Evolutionary conservation across 352 stramenopile species (phyloP), one percentile per base, ranked within the genome.

Genomic region (Aphanomyces cochlioides): DNA sequence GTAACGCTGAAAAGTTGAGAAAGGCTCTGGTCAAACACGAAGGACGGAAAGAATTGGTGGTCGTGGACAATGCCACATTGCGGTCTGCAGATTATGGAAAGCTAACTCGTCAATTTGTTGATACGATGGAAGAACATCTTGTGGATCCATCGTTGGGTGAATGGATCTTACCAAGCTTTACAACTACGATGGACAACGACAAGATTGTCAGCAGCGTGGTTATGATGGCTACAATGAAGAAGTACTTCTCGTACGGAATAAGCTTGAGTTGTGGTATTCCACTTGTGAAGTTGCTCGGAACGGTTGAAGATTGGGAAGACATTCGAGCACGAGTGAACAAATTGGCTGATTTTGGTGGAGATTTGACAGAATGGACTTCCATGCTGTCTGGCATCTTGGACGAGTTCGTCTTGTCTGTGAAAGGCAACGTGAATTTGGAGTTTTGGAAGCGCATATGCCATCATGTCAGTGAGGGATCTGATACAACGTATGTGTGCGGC

Each of bases 391-490:
- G 28, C 4, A 21, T 60, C 4, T 19, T 57, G 6, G 61, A 69
- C 61, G 28, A 69, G 39, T 69, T 69, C 37, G 50, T 69, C 28
- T 12, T 28, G 15, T 36, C 61, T 5, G 61, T 45, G 6, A 61
- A 56, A 7, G 41, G 41, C 47, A 21, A 69, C 6, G 8, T 36
- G n/a, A 38, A 69, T 38, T 13, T 69, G 4, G 12, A 5, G 4
- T 69, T 69, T 50, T 69, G 41, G 61, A 12, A 56, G 36, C 47
- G 61, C 50, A 69, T 69, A 39, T 65, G 39, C 50, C 43, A 57
- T 21, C 36, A 69, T 21, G 15, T 19, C 6, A 12, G 15, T 34
- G 21, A 38, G 4, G 47, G 50, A 6, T 67, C 47, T 67, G 47
- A 28, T 7, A 15, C 34, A 34, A 48, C 7, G 7, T 50, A 66